Percentiles rank a stretch among this genome's conserved stretches.
These are phyloP conservation scores for Debaryomyces subglobosus DNA, from an alignment of 1,139 yeast genomes.

Conservation along the genomic window DNA sequence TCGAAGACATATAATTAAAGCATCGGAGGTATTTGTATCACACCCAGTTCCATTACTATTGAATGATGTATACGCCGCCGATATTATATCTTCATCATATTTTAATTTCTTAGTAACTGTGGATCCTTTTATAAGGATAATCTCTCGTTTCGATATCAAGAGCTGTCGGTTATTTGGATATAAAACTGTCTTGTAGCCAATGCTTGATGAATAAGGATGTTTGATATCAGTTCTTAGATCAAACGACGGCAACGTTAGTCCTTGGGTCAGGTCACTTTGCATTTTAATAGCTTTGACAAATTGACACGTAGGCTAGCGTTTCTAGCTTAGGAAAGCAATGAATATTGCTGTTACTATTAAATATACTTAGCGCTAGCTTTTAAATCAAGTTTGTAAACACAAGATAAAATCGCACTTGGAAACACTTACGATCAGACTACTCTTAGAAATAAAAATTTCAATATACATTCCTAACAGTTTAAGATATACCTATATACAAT, in stretches of 20 bases:
- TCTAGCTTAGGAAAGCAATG: background rate
- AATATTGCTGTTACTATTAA: background rate
- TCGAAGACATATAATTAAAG: conserved; percentile 53
- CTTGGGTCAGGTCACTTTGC: background rate
- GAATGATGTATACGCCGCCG: conserved; percentile 55
- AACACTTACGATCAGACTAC: background rate
- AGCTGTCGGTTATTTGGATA: conserved; percentile 36
- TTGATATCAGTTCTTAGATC: conserved; percentile 18
- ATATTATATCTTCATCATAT: conserved; percentile 49
- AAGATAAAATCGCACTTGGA: conserved; percentile 1
- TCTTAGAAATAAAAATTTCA: background rate
- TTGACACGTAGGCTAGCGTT: conserved; percentile 1
- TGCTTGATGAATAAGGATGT: conserved; percentile 21
- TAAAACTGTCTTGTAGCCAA: conserved; percentile 22
- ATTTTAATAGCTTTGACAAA: background rate
- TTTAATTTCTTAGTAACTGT: conserved; percentile 50
- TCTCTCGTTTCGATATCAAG: conserved; percentile 25
- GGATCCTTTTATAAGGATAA: conserved; percentile 50
- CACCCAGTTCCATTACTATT: conserved; percentile 8
- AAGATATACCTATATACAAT: conserved; percentile 15
- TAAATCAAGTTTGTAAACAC: background rate
- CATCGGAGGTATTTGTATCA: conserved; percentile 18
- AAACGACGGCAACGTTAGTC: conserved; percentile 23
- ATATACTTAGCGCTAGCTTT: conserved; percentile 1
- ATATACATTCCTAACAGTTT: conserved; percentile 7